Conservation (phyloP, 2,329 filamentous ascomycete species). For the Cytospora mali region DNA sequence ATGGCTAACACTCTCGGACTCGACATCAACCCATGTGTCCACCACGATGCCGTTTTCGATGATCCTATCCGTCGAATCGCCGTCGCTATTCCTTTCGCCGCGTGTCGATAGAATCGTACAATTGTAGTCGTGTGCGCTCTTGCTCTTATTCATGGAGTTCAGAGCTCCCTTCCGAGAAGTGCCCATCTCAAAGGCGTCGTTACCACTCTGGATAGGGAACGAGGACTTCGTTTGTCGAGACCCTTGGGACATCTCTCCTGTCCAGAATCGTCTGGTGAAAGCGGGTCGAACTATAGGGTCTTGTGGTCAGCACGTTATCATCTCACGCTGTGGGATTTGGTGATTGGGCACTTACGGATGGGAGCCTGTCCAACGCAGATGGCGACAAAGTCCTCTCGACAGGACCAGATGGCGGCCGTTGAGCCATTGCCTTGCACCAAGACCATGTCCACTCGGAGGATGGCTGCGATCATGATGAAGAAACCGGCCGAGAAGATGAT, state of each 20-base stretch:
- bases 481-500: conserved; percentile 39
- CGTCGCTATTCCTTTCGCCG: conserved; percentile 1
- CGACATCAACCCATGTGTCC: conserved; percentile 2
- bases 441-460: conserved; percentile 36
- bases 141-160: background rate
- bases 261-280: conserved; percentile 17
- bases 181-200: conserved; percentile 22
- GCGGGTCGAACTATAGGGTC: conserved; percentile 3
- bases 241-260: conserved; percentile 4
- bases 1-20: conserved; percentile 3
- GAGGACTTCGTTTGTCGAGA: conserved; percentile 7
- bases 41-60: conserved; percentile 5
- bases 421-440: conserved; percentile 28
- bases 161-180: background rate
- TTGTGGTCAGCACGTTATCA: background rate
- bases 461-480: conserved; percentile 39
- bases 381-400: conserved; percentile 43
- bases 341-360: conserved; percentile 29
- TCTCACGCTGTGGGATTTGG: no score
- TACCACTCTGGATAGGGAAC: conserved; percentile 8
- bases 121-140: conserved; percentile 4
- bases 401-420: conserved; percentile 41
- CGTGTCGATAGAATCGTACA: conserved; percentile 12
- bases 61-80: conserved; percentile 16
- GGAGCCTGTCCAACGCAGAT: conserved; percentile 42